Conservation (phyloP, 2,329 filamentous ascomycete species). For the Epichloe bromicola region DNA sequence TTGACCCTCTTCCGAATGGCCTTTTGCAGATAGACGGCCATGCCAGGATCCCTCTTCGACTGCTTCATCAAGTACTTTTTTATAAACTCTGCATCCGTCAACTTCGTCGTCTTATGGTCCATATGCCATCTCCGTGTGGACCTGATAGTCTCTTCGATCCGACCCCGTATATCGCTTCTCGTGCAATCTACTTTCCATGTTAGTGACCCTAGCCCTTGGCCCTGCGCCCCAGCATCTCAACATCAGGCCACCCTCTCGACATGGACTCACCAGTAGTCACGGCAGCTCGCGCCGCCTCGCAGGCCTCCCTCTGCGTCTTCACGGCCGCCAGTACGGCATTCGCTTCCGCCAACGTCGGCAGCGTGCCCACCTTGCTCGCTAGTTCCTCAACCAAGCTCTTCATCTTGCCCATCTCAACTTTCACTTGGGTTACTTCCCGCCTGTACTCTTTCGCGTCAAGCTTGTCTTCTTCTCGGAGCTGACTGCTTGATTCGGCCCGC, state of each 20-base stretch:
- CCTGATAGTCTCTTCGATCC: constrained; percentile 22
- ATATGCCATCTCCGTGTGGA: constrained; percentile 27
- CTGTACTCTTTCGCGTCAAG: constrained; percentile 1
- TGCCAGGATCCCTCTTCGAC: constrained; percentile 19
- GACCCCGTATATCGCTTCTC: constrained; percentile 8
- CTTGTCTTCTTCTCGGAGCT: background rate
- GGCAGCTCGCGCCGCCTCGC: background rate
- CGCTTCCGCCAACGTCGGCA: constrained; percentile 11
- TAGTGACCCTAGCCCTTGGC: background rate
- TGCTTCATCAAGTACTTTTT: constrained; percentile 23
- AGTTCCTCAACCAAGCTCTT: constrained; percentile 12
- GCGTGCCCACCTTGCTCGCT: constrained; percentile 10
- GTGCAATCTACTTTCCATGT: background rate
- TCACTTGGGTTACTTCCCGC: constrained; percentile 2
- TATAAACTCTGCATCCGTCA: constrained; percentile 18
- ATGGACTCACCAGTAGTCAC: background rate
- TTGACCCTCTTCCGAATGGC: constrained; percentile 16
- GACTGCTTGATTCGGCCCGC: constrained; percentile 10
- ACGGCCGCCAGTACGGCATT: constrained; percentile 7
- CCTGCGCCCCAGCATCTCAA: too few species aligned
- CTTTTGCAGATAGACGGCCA: constrained; percentile 22
- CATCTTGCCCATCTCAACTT: constrained; percentile 13
- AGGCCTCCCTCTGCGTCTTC: constrained; percentile 1
- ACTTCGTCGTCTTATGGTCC: constrained; percentile 22
- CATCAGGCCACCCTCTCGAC: too few species aligned